Conservation (phyloP, 139 green algal species). For the Deuterostichococcus epilithicus region DNA sequence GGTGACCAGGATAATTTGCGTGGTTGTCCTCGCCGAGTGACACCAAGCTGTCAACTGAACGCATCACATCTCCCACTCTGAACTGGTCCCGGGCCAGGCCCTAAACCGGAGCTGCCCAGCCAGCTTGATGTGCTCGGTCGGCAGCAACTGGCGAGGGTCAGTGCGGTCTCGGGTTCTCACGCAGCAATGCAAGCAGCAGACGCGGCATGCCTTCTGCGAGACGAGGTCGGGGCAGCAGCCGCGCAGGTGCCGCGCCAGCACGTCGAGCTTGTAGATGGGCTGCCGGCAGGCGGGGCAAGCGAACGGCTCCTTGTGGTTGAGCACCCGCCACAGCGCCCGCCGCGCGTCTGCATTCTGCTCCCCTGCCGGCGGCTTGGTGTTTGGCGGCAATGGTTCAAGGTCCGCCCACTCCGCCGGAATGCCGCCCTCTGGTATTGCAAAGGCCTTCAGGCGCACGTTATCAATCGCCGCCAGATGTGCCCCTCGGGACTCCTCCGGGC, state of each 20-base stretch:
- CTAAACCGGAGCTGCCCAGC: background rate
- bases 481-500: background rate
- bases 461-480: background rate
- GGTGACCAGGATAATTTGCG: too few species aligned
- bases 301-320: constrained; percentile 2
- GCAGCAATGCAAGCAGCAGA: too few species aligned
- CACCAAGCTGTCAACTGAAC: background rate
- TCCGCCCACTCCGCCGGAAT: background rate
- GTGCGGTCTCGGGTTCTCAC: too few species aligned
- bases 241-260: constrained; percentile 27
- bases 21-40: background rate
- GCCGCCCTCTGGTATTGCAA: background rate
- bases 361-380: background rate
- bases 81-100: background rate
- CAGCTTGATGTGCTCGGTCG: too few species aligned
- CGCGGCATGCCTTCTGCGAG: background rate
- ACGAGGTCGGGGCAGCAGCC: constrained; percentile 44
- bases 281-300: constrained; percentile 41
- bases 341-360: background rate
- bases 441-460: background rate
- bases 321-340: background rate
- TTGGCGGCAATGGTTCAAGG: background rate
- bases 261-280: constrained; percentile 9
- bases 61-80: background rate
- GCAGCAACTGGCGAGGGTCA: too few species aligned